Base-by-base conservation (phyloP, 164 flowering plant genomes). In the Dillenia suffruticosa region DNA sequence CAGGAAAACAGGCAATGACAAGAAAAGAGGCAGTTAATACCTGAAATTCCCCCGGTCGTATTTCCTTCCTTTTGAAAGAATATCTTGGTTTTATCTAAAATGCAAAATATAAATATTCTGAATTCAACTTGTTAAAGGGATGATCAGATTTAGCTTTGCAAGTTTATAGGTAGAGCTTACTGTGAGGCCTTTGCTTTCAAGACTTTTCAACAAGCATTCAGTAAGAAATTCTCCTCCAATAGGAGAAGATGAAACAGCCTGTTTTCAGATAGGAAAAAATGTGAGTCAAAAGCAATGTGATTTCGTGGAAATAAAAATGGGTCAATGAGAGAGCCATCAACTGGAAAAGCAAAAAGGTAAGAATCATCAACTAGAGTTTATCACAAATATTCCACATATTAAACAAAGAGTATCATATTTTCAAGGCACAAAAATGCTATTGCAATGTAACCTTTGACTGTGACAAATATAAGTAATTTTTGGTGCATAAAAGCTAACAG, bases 201-300 rank as follows among this genome's bases (percentile, higher is more conserved):
- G 79, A 76, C 97, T 91, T 78, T 88, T 94, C 80, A 85, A 59
- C 86, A 92, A 73, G 80, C 99, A 89, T 45, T 91, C 96, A 53
- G 89, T 82, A 13, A 94, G 87, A 69, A 91, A 68, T 66, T 91
- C 99, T 15, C 99, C 97, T 52, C 99, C 99, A 77, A 94, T 81
- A 24, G 96, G 92, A 65, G 96, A 91, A 58, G 92, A 63, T 26
- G 78, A 53, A 49, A 94, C 97, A 64, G 92, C 97, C 99, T 94
- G 58, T 43, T 13, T 22, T n/a, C 51, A 67, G 16, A 49, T 52
- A 63, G 44, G 57, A 56, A 65, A 12, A 1, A 63, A 51, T 26
- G 26, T 50, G 26, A 26, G 62, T 12, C 32, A 45, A 49, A 51
- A 51, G 11, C 12, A 62, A 0, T 12, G 19, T 2, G 17, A 62